Evolutionary conservation across 2,329 filamentous ascomycete genomes (phyloP).

Genomic region (Neodidymelliopsis sp.): DNA sequence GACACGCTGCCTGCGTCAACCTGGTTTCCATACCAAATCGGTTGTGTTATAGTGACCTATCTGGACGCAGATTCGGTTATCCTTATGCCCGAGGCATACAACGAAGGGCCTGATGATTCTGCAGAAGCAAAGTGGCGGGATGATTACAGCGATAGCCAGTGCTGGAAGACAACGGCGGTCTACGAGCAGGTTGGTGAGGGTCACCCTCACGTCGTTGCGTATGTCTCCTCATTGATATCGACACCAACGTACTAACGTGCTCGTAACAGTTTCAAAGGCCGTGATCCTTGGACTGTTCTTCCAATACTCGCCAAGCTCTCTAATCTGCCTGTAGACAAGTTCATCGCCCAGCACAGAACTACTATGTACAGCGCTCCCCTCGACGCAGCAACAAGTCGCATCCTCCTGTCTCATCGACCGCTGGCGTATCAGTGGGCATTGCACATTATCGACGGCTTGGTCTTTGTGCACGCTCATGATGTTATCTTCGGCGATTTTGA

Average conservation of each 20-base stretch:
- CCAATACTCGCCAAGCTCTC: slow-evolving; percentile 9
- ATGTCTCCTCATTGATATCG: neutral
- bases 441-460: slow-evolving; percentile 1
- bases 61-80: slow-evolving; percentile 6
- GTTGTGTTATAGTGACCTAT: neutral
- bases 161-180: slow-evolving; percentile 6
- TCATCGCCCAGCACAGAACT: slow-evolving; percentile 1
- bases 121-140: neutral
- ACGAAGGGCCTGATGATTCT: neutral
- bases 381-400: slow-evolving; percentile 2
- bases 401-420: neutral
- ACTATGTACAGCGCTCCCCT: slow-evolving; percentile 8
- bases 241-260: neutral
- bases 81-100: slow-evolving; percentile 1
- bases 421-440: slow-evolving; percentile 12
- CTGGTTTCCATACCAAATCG: slow-evolving; percentile 1
- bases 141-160: slow-evolving; percentile 1
- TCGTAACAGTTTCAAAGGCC: slow-evolving; percentile 6
- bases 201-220: slow-evolving; percentile 4
- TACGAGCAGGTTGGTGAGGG: slow-evolving; percentile 4
- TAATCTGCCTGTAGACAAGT: neutral
- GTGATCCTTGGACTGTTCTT: slow-evolving; percentile 8
- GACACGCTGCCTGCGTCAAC: neutral
- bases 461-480: slow-evolving; percentile 4
- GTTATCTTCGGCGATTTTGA: slow-evolving; percentile 5